These are phyloP conservation scores for Neofusicoccum cordaticola DNA, from an alignment of 2,329 filamentous ascomycete species.

Conservation along the genomic window DNA sequence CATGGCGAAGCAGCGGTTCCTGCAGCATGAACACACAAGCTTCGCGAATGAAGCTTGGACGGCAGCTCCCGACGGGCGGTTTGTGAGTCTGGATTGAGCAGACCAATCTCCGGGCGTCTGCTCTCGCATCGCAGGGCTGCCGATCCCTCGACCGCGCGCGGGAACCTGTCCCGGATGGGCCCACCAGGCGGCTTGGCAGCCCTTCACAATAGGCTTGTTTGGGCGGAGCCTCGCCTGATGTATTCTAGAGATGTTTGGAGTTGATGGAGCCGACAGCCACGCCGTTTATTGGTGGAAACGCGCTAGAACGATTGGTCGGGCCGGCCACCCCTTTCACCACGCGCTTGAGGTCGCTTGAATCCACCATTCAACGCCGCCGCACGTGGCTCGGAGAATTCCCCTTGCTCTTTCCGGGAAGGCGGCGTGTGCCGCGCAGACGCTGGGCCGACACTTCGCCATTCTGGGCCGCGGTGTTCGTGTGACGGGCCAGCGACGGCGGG, in stretches of 20 bases:
- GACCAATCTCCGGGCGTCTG: constrained; percentile 7
- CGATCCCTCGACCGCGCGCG: neutral
- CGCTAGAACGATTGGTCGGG: no score
- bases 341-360: neutral
- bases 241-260: neutral
- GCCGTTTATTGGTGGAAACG: no score
- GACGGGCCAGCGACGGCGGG: no score
- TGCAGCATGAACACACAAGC: neutral
- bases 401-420: neutral
- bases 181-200: neutral
- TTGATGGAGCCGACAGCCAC: neutral
- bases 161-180: neutral
- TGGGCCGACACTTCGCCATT: no score
- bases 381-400: neutral
- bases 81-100: neutral
- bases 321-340: no score
- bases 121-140: neutral
- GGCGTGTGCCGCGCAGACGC: neutral
- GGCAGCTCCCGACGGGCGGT: neutral
- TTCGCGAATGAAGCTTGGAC: neutral
- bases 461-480: no score
- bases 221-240: neutral
- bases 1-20: neutral
- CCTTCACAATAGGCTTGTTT: neutral
- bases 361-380: no score